Percentiles rank a stretch among this genome's conserved stretches.
Conservation (phyloP, 2,329 filamentous ascomycete genomes). For the Hymenotorrendiella dingleyae region DNA sequence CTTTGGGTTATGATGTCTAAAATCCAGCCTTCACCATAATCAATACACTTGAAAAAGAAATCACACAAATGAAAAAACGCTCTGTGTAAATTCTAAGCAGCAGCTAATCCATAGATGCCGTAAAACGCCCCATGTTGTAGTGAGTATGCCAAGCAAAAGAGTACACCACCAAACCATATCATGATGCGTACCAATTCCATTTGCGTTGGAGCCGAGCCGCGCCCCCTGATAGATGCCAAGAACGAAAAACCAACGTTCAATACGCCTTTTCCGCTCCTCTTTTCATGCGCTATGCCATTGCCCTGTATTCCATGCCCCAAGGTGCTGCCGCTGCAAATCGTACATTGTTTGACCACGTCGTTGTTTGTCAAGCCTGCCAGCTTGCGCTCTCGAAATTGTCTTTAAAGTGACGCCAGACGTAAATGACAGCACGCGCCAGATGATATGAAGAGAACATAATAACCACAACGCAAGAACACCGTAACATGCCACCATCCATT, state of each 20-base stretch:
- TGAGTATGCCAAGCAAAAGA: constrained; percentile 18
- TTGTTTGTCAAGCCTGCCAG: constrained; percentile 25
- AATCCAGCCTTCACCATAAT: neutral
- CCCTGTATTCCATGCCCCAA: constrained; percentile 20
- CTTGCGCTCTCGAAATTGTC: constrained; percentile 24
- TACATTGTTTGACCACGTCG: constrained; percentile 19
- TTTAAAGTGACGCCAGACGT: constrained; percentile 23
- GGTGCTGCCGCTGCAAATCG: constrained; percentile 16
- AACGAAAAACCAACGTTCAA: constrained; percentile 11
- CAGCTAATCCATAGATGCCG: constrained; percentile 18
- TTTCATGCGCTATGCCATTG: constrained; percentile 20
- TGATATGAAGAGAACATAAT: constrained; percentile 13
- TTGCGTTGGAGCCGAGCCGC: constrained; percentile 3
- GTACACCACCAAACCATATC: constrained; percentile 12
- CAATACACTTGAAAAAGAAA: neutral
- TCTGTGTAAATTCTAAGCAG: constrained; percentile 15
- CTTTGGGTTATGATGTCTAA: constrained; percentile 1
- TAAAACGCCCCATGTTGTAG: constrained; percentile 11
- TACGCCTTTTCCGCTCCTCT: constrained; percentile 27
- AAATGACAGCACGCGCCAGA: constrained; percentile 25
- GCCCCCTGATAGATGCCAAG: constrained; percentile 16
- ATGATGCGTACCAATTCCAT: constrained; percentile 17
- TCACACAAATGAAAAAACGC: constrained; percentile 9
- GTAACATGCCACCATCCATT: constrained; percentile 24
- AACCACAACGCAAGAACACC: constrained; percentile 21